Evolutionary conservation across 108 stramenopile species (phyloP), one percentile per base, ranked within the genome.

Genomic region (Hondaea fermentalgiana): DNA sequence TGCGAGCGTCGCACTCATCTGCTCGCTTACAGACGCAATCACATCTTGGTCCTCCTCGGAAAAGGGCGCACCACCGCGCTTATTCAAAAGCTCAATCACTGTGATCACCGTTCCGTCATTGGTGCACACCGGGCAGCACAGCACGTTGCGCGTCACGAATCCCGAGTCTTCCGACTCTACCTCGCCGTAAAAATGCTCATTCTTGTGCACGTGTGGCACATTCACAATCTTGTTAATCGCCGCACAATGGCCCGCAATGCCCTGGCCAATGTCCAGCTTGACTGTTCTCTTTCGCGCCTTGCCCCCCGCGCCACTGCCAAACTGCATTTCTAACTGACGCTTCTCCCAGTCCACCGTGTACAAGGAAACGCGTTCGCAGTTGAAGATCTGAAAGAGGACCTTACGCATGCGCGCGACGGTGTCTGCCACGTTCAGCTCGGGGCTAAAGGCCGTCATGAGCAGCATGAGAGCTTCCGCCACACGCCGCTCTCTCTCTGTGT

Each of bases 371-470:
- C 87, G 55, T 19, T 55, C 49, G 69, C 44, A 49, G 44, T 58
- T 35, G 87, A 90, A 64, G 53, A 90, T 35, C 35, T 87, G 23
- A 44, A 12, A 49, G 21, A 60, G 8, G 53, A 42, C 8, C 0
- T 87, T 25, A 5, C 19, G 10, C 35, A 87, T 59, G 17, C 89
- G 87, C 58, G 72, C 87, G 0, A 90, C 57, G 21, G 59, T 47
- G 60, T 90, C 89, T 1, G 60, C 69, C n/a, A 90, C 47, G 87
- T 35, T 58, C 17, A 88, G 59, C 87, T 90, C 89, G 43, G 89
- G 87, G 16, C 35, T 10, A 59, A 87, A 90, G 53, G 55, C 58
- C 28, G 58, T 25, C 89, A 90, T 87, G 16, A 90, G 87, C 55
- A 28, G 87, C 87, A 87, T 57, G 16, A 58, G 55, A 0, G 57